Conservation (phyloP, 1,284 basidiomycete species). For the Tetrapyrgos nigripes region DNA sequence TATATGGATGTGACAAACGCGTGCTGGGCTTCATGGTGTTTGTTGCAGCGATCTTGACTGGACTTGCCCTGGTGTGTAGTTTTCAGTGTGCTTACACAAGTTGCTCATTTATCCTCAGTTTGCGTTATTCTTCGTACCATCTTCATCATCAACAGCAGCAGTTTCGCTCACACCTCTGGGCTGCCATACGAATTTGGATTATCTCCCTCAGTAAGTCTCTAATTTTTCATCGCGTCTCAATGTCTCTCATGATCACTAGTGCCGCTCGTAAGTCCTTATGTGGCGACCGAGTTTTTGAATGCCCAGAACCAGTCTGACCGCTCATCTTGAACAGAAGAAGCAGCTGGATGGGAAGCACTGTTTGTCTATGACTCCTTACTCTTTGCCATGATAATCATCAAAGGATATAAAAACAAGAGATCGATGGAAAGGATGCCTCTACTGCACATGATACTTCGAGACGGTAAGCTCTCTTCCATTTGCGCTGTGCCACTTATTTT, state of each 20-base stretch:
- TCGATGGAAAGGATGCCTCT: conserved; percentile 7
- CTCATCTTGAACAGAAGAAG: no score
- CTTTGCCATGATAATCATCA: conserved; percentile 19
- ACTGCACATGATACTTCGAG: conserved; percentile 14
- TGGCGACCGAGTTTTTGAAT: no score
- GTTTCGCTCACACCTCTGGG: no score
- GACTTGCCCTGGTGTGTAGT: background rate
- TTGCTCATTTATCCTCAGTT: background rate
- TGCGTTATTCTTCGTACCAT: conserved; percentile 7
- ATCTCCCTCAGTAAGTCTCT: no score
- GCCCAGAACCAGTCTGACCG: no score
- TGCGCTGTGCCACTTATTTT: no score
- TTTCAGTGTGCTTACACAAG: no score
- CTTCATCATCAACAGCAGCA: no score
- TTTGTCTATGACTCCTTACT: conserved; percentile 25
- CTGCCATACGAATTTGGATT: no score
- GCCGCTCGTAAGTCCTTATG: no score
- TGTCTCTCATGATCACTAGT: no score
- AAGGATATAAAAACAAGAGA: background rate
- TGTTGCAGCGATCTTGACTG: background rate
- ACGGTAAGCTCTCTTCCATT: conserved; percentile 8
- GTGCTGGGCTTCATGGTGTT: conserved; percentile 3
- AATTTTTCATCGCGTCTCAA: no score
- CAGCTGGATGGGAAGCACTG: conserved; percentile 19
- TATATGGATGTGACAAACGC: conserved; percentile 9